Base-by-base conservation (phyloP, 352 stramenopile genomes). In the Thalassiosira mediterranea region DNA sequence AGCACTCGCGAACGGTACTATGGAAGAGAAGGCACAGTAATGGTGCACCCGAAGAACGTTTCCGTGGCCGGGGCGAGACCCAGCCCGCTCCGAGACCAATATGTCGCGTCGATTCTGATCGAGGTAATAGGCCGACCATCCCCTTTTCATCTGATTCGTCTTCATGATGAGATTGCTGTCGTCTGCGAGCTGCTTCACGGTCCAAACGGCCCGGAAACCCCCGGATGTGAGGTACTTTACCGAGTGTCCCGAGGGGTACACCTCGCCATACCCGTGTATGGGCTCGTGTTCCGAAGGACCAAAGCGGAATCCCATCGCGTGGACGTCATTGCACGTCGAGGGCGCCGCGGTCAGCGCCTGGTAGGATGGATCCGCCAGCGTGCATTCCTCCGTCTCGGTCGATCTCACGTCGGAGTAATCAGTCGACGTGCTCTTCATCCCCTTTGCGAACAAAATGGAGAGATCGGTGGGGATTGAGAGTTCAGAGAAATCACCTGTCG, bases 311-410 rank as follows among this genome's bases (percentile, higher is more conserved):
- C 49, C 68, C 0, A 77, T 29, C n/a, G 60, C 61, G 29, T 77
- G 68, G 11, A 77, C 28, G 15, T 71, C 58, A 47, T 77, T 77
- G 51, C 68, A 77, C 17, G 68, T 71, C n/a, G 68, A 42, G 40
- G 48, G 58, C 15, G 42, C 40, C 5, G n/a, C 8, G 38, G 44
- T 34, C 25, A 31, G 13, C 19, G 49, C 23, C 62, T 72, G 21
- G 44, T 72, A 62, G 10, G 38, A 51, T 23, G 65, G 54, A 37
- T 60, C 52, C 13, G 52, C 32, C 28, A 60, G 44, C 21, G 60
- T 65, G 44, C 65, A 74, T 19, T 52, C 11, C 5, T 66, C 53
- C 34, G 34, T 42, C 13, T 42, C 13, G 7, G 7, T 7, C 34
- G 13, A 13, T 7, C 13, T 13, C 34, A 13, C 7, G 13, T 42